Base-by-base conservation (phyloP, 306 rosid species). In the Pueraria montana region DNA sequence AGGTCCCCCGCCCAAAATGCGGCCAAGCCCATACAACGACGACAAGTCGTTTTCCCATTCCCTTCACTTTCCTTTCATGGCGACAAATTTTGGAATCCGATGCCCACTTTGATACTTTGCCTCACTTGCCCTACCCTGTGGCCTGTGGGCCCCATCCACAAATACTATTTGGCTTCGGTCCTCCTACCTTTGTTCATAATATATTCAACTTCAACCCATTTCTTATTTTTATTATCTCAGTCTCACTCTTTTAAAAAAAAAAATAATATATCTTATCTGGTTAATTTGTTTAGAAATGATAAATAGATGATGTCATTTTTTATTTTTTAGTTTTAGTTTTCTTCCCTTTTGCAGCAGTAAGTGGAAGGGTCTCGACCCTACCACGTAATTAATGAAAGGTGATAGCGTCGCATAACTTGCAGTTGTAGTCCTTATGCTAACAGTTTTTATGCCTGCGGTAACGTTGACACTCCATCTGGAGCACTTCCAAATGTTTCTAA, bases 61-160 rank as follows among this genome's bases (percentile, higher is more conserved):
- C 48, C 8, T 18, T 50, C 32, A n/a, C 8, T 71, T 67, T 65
- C 75, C 67, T 36, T 23, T 45, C 8, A 16, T 23, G 40, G 61
- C 84, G 67, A 89, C 92, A 82, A 79, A 49, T 26, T 74, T 72
- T 76, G 86, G 92, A 89, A 89, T 89, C 92, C 92, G 63, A 89
- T 87, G 90, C 86, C 82, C 32, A 58, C 66, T 55, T 73, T 53
- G 18, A 78, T 78, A 58, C 80, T 76, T 84, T n/a, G 69, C 79
- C 42, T 66, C 82, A 53, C 26, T 50, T 85, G 78, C 76, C 76
- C 83, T 30, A 75, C 46, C 1, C 4, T 1, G 12, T 49, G n/a
- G n/a, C 34, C 34, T 34, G 40, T 34, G 71, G 64, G 71, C 68
- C 70, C 83, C 67, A 2, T 34, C 27, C 11, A 8, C 86, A 78